Base-by-base conservation (phyloP, 2,329 filamentous ascomycete species). In the Microsporum audouinii region DNA sequence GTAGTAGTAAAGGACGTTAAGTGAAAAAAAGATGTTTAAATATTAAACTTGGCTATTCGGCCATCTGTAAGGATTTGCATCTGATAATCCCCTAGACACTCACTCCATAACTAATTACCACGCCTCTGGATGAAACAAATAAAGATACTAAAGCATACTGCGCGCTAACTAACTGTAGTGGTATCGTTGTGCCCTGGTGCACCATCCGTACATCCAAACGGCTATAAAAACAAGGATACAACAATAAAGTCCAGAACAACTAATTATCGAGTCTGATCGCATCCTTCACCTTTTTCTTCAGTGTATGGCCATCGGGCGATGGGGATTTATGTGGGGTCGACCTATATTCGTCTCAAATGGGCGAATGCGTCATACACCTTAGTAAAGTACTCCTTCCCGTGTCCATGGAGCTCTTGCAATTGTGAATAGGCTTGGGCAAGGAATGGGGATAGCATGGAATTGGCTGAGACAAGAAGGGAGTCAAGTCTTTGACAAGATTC, bases 271-370 rank as follows among this genome's bases (percentile, higher is more conserved):
- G 31, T 27, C 51, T 14, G 12, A 55, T 38, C 5, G 31, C 29
- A 55, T 34, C 29, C 14, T 55, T 55, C 27, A 55, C n/a, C 51
- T 36, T 55, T 23, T 55, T 55, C 51, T 55, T 55, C 14, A 55
- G 31, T 17, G 29, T 5, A 23, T 17, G 31, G 4, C 14, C 14
- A 5, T 55, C 51, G 51, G 51, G 51, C 23, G 51, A 55, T 12
- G 12, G 51, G 2, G 17, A 14, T 27, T 55, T 34, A 55, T n/a
- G 51, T 55, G 4, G 29, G 31, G 31, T 55, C n/a, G 51, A 36
- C 51, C 51, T 55, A 55, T n/a, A 55, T 55, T 55, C 51, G 31
- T 55, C 31, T 36, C 51, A 55, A 55, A 17, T n/a, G 51, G 33
- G 33, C 31, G 51, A 55, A 36, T 34, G 31, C 51, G 33, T 55